Base-by-base conservation (phyloP, 345 rosid species). In the Populus deltoides region DNA sequence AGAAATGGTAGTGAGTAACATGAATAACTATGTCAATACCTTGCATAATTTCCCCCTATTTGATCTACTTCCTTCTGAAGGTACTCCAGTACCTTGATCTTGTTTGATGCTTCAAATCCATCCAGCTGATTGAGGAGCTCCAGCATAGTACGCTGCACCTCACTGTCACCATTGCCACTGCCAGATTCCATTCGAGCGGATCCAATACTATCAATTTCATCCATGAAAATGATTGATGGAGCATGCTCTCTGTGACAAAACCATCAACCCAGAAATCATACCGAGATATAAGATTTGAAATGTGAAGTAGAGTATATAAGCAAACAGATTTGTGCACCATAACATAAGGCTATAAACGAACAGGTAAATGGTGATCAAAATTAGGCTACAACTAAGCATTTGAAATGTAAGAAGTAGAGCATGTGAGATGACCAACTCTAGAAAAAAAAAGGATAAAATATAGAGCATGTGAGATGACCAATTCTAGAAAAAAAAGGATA, bases 161-260 rank as follows among this genome's bases (percentile, higher is more conserved):
- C 98, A 82, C 97, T 94, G 81, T 97, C 99, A 63, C 99, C 97
- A 77, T 91, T 97, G 59, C 99, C 98, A 82, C 99, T 97, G 41
- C 99, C 99, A 86, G 99, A 97, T 83, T 97, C 99, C 98, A 97
- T 97, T 83, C 99, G 90, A 77, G 99, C 92, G 77, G 99, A 97
- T 78, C 98, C 99, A 24, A 97, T 97, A 79, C 99, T 94, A 79
- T 97, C 99, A 5, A 97, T 97, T 84, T 92, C 98, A 68, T 97
- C 98, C 99, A 97, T 97, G 84, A 92, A 97, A 70, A 97, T 97
- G 80, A 94, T 97, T 4, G 99, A 97, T 51, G 99, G 99, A 70
- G 95, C 92, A 69, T 97, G 99, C 80, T 97, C 99, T 92, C 97
- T 97, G 82, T 66, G 72, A 55, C 43, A 66, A 8, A 63, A 79